Evolutionary conservation across 306 rosid genomes (phyloP), one percentile per base, ranked within the genome.

Genomic region (Sicyos edulis): DNA sequence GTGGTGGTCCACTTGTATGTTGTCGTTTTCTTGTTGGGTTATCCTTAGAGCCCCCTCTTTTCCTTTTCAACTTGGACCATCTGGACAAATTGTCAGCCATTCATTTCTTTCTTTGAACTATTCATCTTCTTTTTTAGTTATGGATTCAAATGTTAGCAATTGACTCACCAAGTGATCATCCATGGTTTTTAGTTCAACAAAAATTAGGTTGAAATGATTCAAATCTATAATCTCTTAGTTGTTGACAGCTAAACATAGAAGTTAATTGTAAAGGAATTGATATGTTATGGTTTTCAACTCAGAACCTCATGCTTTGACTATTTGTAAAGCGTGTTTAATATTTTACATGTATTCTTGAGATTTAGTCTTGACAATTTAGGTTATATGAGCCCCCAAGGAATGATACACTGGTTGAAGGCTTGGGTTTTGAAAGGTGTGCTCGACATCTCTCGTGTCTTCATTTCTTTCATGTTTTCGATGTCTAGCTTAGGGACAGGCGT

Each of bases 1-100:
- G 78, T 77, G 65, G 86, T 86, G 98, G 96, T 90, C 91, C 96
- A 65, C 80, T 49, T 42, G 50, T 70, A 14, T 69, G 71, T 51
- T 80, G 79, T 82, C 77, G 74, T 59, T 47, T 74, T 75, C 76
- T 69, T 26, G 54, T 65, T 67, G 70, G 75, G 70, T 73, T 76
- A 63, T 78, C 74, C 78, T 40, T 73, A 78, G 71, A 37, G 42
- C 73, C 81, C 73, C 66, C n/a, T 83, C 74, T 54, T 66, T 60
- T 68, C 22, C 15, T 40, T 66, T 66, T 66, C 72, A 21, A 45
- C 72, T 45, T 45, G 2, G 21, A 14, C 22, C 8, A 7, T 42
- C 6, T 51, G 72, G 56, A 67, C 56, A 42, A 22, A 49, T 68
- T 49, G 42, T 68, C 34, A 64, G 42, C 58, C 57, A 13, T 22